These are phyloP conservation scores for Pinus taeda DNA, from an alignment of 75 land plant species.

Conservation along the genomic window DNA sequence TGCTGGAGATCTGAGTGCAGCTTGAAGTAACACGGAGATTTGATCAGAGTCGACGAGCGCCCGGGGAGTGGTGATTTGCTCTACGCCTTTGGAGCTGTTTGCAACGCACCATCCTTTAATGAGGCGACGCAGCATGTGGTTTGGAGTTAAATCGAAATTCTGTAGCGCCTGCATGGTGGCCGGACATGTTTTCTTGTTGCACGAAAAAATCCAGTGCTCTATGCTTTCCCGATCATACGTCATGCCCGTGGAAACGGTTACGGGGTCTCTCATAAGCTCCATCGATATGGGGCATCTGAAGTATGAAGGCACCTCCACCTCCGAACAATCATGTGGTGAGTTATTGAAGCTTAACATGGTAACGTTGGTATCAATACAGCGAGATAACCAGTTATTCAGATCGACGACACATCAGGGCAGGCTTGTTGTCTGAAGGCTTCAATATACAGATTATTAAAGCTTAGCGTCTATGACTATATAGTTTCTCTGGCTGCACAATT, in stretches of 20 bases:
- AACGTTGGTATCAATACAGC: neutral
- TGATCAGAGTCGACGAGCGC: neutral
- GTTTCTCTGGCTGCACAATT: too few relatives aligned
- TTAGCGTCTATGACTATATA: too few relatives aligned
- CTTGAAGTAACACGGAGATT: neutral
- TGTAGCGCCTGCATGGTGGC: slow-evolving; percentile 17
- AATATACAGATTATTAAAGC: too few relatives aligned
- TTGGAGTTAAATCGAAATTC: slow-evolving; percentile 14
- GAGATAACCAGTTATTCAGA: neutral
- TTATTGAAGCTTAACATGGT: neutral
- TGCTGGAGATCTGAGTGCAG: neutral
- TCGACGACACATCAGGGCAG: neutral
- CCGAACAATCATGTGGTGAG: neutral
- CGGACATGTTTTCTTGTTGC: slow-evolving; percentile 21
- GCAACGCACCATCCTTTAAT: slow-evolving; percentile 21
- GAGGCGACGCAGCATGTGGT: slow-evolving; percentile 27
- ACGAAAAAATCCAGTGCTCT: slow-evolving; percentile 11
- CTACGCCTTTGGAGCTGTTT: neutral
- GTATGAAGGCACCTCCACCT: slow-evolving; percentile 15
- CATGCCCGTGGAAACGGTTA: slow-evolving; percentile 22
- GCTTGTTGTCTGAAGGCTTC: too few relatives aligned
- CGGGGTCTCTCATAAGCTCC: slow-evolving; percentile 28
- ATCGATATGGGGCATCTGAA: slow-evolving; percentile 36
- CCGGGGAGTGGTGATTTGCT: neutral
- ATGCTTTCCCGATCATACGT: slow-evolving; percentile 33